These are phyloP conservation scores for Lasiosphaeria miniovina DNA, from an alignment of 495 filamentous ascomycete genomes.

Conservation along the genomic window DNA sequence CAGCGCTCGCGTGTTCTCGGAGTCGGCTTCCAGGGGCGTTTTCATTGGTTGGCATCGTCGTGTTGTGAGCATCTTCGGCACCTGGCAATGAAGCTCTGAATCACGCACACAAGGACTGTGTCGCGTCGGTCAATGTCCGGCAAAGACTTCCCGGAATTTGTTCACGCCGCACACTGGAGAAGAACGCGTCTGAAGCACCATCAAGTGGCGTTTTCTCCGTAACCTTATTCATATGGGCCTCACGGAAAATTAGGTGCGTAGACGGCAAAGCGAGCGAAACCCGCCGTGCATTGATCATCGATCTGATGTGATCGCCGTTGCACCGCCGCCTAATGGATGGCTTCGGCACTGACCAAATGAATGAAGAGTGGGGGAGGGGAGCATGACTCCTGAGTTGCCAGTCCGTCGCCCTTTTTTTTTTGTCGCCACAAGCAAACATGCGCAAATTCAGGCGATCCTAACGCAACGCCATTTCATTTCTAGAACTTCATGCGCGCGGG, in stretches of 20 bases:
- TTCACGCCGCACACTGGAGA: no score
- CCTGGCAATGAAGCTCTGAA: no score
- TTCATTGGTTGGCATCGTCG: no score
- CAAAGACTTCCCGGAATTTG: no score
- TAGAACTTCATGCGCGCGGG: no score
- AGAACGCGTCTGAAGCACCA: no score
- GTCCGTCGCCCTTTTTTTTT: not conserved
- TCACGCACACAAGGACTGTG: no score
- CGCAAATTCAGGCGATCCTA: not conserved
- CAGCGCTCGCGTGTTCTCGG: no score
- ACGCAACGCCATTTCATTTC: no score
- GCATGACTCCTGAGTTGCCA: not conserved
- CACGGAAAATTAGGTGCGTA: not conserved
- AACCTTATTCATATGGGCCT: not conserved
- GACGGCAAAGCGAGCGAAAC: not conserved
- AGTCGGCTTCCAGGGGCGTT: no score
- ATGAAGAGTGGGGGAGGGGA: not conserved
- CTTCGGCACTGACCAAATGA: not conserved
- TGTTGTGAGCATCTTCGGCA: no score
- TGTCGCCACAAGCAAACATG: not conserved
- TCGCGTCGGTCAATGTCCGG: no score
- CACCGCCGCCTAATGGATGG: not conserved
- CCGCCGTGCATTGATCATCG: not conserved
- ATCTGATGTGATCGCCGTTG: not conserved
- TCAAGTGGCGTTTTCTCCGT: not conserved